Evolutionary conservation across 2,329 filamentous ascomycete genomes (phyloP).

Genomic region (Talaromyces albobiverticillius): DNA sequence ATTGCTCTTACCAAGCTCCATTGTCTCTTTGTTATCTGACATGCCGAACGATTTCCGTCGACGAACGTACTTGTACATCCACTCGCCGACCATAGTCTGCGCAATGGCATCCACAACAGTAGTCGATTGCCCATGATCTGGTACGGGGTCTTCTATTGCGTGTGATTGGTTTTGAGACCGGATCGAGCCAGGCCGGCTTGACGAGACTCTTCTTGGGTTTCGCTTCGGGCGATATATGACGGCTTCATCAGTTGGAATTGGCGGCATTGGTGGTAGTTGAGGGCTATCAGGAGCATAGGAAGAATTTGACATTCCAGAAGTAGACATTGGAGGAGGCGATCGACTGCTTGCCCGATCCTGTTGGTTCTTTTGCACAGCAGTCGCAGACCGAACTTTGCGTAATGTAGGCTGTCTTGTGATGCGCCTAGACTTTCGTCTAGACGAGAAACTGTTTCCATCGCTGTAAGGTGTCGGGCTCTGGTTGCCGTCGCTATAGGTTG

Average conservation of each 20-base stretch:
- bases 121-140: constrained; percentile 63
- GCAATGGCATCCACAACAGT: constrained; percentile 94
- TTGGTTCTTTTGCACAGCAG: constrained; percentile 62
- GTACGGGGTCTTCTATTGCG: constrained; percentile 48
- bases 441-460: constrained; percentile 54
- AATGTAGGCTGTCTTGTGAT: constrained; percentile 59
- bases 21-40: constrained; percentile 43
- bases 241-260: constrained; percentile 70
- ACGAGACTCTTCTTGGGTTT: constrained; percentile 20
- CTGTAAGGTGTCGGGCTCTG: constrained; percentile 69
- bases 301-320: constrained; percentile 59
- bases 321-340: constrained; percentile 34
- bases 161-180: constrained; percentile 31
- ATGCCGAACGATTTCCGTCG: constrained; percentile 84
- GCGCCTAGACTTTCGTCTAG: constrained; percentile 54
- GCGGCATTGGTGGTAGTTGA: constrained; percentile 60
- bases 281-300: constrained; percentile 69
- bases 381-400: constrained; percentile 81
- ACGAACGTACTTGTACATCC: constrained; percentile 50
- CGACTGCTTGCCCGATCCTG: constrained; percentile 42
- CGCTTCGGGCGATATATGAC: constrained; percentile 47
- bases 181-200: constrained; percentile 24
- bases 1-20: constrained; percentile 54
- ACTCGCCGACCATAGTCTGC: constrained; percentile 94
- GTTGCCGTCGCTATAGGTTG: constrained; percentile 69